Conservation (phyloP, 208 protist genomes). For the Vickermania ingenoplastis region DNA sequence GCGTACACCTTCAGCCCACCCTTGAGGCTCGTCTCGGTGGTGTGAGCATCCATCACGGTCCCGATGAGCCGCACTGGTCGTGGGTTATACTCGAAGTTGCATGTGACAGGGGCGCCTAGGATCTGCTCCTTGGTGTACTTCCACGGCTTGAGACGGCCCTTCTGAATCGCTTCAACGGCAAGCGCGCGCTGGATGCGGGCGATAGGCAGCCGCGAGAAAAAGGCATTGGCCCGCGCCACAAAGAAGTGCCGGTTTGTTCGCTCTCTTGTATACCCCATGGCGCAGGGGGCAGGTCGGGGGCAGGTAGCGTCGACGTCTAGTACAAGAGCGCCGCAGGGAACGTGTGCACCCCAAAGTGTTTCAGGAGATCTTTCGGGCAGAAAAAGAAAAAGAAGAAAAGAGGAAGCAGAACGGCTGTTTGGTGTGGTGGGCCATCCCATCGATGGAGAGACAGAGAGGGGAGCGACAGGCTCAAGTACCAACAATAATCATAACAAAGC, state of each 20-base stretch:
- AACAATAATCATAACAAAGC: too few relatives aligned
- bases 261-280: conserved; percentile 82
- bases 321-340: too few relatives aligned
- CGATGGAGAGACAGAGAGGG: too few relatives aligned
- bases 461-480: too few relatives aligned
- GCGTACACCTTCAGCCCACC: conserved; percentile 87
- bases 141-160: conserved; percentile 80
- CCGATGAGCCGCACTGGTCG: conserved; percentile 83
- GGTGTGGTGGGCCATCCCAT: too few relatives aligned
- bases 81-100: conserved; percentile 89
- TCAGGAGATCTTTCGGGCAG: too few relatives aligned
- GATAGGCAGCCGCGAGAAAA: conserved; percentile 84
- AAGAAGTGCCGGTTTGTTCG: conserved; percentile 86
- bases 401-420: too few relatives aligned
- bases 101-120: conserved; percentile 73
- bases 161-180: conserved; percentile 79
- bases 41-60: conserved; percentile 86
- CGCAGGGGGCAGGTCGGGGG: too few relatives aligned
- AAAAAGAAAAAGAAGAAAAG: too few relatives aligned
- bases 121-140: conserved; percentile 88
- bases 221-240: conserved; percentile 76
- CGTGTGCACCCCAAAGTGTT: too few relatives aligned
- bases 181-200: conserved; percentile 74
- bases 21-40: conserved; percentile 83
- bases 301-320: too few relatives aligned